Conservation (phyloP, 352 stramenopile species). For the Globisporangium parvum region DNA sequence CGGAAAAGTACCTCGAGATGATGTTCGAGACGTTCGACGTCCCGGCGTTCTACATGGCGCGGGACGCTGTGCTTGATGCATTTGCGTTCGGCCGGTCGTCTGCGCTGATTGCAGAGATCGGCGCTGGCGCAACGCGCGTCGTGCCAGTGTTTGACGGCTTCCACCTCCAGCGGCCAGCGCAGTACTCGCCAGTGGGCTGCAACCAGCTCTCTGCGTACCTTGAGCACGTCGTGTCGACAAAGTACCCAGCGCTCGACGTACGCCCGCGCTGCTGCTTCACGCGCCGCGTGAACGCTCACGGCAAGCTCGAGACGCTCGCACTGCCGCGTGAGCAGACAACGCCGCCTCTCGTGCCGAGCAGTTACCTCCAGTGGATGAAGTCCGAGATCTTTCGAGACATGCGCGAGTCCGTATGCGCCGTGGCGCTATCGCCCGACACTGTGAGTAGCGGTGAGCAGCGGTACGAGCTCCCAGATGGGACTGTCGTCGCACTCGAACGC, state of each 20-base stretch:
- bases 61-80: constrained; percentile 85
- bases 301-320: constrained; percentile 50
- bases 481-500: constrained; percentile 48
- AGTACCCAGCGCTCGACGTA: constrained; percentile 35
- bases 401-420: constrained; percentile 54
- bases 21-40: constrained; percentile 91
- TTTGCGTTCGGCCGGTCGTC: constrained; percentile 88
- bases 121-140: constrained; percentile 76
- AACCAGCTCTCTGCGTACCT: constrained; percentile 71
- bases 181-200: constrained; percentile 71
- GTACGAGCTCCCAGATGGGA: constrained; percentile 81
- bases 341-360: constrained; percentile 44
- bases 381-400: constrained; percentile 72
- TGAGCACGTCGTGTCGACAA: constrained; percentile 44
- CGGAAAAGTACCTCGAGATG: constrained; percentile 83
- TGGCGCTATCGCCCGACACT: constrained; percentile 19
- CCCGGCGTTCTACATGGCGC: constrained; percentile 88
- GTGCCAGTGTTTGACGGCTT: constrained; percentile 91
- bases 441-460: constrained; percentile 19
- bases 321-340: constrained; percentile 31
- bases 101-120: constrained; percentile 87
- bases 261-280: constrained; percentile 64
- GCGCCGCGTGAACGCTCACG: constrained; percentile 41
- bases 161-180: constrained; percentile 66
- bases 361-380: constrained; percentile 71